Conservation (phyloP, 148 eudicot species). For the Cornus suecica region DNA sequence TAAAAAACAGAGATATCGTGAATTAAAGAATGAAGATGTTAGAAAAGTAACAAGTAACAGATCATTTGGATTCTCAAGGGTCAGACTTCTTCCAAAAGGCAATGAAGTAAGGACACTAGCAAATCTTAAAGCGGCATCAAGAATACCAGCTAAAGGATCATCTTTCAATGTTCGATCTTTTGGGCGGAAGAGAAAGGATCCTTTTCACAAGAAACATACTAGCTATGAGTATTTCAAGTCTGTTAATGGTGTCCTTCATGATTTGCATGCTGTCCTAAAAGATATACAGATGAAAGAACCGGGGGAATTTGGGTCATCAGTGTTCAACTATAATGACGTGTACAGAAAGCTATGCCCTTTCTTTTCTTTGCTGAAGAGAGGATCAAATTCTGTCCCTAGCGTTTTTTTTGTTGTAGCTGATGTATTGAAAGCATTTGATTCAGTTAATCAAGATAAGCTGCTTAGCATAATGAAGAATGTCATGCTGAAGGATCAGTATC, state of each 20-base stretch:
- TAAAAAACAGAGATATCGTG: slow-evolving; percentile 40
- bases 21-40: slow-evolving; percentile 34
- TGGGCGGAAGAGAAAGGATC: slow-evolving; percentile 11
- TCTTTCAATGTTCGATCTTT: slow-evolving; percentile 14
- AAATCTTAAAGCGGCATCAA: slow-evolving; percentile 68
- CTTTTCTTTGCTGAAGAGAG: slow-evolving; percentile 54
- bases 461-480: slow-evolving; percentile 62
- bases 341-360: slow-evolving; percentile 65
- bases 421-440: slow-evolving; percentile 87
- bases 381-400: slow-evolving; percentile 34
- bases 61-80: slow-evolving; percentile 80
- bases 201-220: slow-evolving; percentile 5
- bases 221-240: slow-evolving; percentile 35
- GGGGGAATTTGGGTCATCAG: slow-evolving; percentile 75
- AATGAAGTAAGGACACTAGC: slow-evolving; percentile 66
- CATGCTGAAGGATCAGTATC: slow-evolving; percentile 41
- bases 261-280: slow-evolving; percentile 71
- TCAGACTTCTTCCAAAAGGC: slow-evolving; percentile 76
- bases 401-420: slow-evolving; percentile 76
- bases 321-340: slow-evolving; percentile 70
- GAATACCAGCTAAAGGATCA: slow-evolving; percentile 20
- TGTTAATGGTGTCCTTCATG: slow-evolving; percentile 64
- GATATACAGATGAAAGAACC: slow-evolving; percentile 51
- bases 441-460: slow-evolving; percentile 74
- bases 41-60: slow-evolving; percentile 41